Evolutionary conservation across 140 eudicot genomes (phyloP), one percentile per base, ranked within the genome.

Genomic region (Ambrosia hybrid): DNA sequence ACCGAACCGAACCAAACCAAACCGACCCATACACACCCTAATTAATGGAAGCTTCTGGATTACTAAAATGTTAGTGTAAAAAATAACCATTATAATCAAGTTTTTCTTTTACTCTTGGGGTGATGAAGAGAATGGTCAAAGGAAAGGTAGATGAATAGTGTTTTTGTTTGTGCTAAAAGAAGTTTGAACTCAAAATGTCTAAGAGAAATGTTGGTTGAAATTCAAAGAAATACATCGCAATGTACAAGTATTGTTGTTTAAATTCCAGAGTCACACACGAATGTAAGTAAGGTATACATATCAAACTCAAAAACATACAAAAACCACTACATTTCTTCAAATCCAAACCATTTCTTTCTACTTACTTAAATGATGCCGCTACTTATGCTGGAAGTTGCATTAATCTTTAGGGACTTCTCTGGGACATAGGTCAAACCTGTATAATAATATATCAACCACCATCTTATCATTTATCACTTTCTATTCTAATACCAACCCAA

Each of bases 361-460:
- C 46, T 65, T 21, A 43, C 46, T 65, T 77, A 92, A 61, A 82
- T 30, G 37, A 87, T 82, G 39, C 89, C 96, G 6, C 89, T 79
- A 51, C 89, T 82, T 63, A 92, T 70, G 86, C 96, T 89, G 65
- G 96, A 89, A 49, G 95, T 92, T 71, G 98, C 95, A 79, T 92
- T 80, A 78, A 92, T 89, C 95, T 92, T 89, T 51, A 92, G 74
- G 14, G 98, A 85, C 65, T 87, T 86, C 81, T 89, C 98, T 3
- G 98, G 96, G 56, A 92, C 67, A 57, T 89, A 92, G 43, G 83
- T 87, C 33, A 80, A 68, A 73, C 98, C 98, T 92, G 88, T 66
- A 70, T 65, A 21, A 21, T 21, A 21, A 21, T 21, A 21, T 21
- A 21, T 21, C 39, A 16, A 56, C 6, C 57, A 64, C 58, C 56